Percentiles rank a stretch among this genome's conserved stretches.
phyloP scores from a whole-genome alignment of 2,329 filamentous ascomycete species.

The Cercospora sp. region DNA sequence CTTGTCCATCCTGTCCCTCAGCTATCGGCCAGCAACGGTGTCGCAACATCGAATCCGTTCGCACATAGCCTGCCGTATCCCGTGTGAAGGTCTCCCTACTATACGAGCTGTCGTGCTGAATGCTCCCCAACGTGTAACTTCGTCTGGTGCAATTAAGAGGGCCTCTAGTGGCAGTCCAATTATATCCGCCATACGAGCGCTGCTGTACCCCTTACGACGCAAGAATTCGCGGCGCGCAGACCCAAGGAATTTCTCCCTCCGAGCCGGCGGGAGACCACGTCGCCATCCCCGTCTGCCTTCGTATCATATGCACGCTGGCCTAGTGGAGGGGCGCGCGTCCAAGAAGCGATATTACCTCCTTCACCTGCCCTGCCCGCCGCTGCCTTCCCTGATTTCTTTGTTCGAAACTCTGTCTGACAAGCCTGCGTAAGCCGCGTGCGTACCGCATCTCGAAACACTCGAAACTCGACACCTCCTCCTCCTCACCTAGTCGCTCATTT shows the following conservation, averaged over 20 bases:
- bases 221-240: not conserved
- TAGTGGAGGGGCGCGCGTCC: not conserved
- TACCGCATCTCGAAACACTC: not conserved
- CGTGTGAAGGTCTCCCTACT: not conserved
- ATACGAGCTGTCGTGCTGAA: not conserved
- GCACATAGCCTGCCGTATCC: not conserved
- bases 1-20: not conserved
- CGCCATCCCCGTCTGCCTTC: not conserved
- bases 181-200: not conserved
- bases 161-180: not conserved
- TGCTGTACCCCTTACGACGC: not conserved
- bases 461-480: not conserved
- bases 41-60: not conserved
- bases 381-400: not conserved
- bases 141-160: not conserved
- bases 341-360: not conserved
- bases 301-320: not conserved
- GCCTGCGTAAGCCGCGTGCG: not conserved
- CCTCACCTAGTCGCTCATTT: slow-evolving; percentile 6
- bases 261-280: not conserved
- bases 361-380: not conserved
- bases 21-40: not conserved
- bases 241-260: not conserved
- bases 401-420: not conserved
- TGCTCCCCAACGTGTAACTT: not conserved